A percentile compares a stretch with the other conserved stretches of the same genome.
These are phyloP conservation scores for Anastatica hierochuntica DNA, from an alignment of 345 rosid genomes.

Conservation along the genomic window DNA sequence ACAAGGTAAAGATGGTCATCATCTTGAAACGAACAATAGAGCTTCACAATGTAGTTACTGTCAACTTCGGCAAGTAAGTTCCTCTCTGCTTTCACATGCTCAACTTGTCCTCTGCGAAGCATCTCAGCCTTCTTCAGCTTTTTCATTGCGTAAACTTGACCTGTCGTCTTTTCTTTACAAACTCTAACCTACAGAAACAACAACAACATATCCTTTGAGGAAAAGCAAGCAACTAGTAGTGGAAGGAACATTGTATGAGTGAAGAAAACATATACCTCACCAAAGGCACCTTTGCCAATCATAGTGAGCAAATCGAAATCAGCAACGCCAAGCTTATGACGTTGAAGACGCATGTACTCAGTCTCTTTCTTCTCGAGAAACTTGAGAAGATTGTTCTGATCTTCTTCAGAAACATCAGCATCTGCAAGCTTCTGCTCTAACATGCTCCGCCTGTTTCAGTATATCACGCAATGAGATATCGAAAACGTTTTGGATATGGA, in stretches of 20 bases:
- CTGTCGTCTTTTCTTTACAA: slow-evolving; percentile 78
- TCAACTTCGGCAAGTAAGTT: slow-evolving; percentile 61
- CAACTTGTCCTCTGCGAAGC: slow-evolving; percentile 99
- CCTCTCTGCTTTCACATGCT: slow-evolving; percentile 64
- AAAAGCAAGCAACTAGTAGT: too few relatives aligned
- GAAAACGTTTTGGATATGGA: too few relatives aligned
- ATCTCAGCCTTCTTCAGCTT: slow-evolving; percentile 85
- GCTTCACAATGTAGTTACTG: slow-evolving; percentile 47
- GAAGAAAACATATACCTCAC: slow-evolving; percentile 42
- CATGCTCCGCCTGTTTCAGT: slow-evolving; percentile 48
- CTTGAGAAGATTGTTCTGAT: slow-evolving; percentile 80
- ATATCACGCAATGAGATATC: too few relatives aligned
- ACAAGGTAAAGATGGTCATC: slow-evolving; percentile 54
- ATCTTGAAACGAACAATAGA: slow-evolving; percentile 56
- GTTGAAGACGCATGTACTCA: slow-evolving; percentile 92
- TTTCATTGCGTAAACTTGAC: slow-evolving; percentile 94
- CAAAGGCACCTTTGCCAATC: slow-evolving; percentile 86
- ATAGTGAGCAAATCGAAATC: slow-evolving; percentile 82
- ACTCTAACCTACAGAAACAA: slow-evolving; percentile 63
- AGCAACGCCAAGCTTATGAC: slow-evolving; percentile 90
- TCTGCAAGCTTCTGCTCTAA: slow-evolving; percentile 88
- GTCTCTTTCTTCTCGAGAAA: slow-evolving; percentile 92
- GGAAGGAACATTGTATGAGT: too few relatives aligned
- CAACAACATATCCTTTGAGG: too few relatives aligned
- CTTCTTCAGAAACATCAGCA: slow-evolving; percentile 96